Evolutionary conservation across 78 protist species (phyloP), one percentile per base, ranked within the genome.

Genomic region (Guillardia theta): DNA sequence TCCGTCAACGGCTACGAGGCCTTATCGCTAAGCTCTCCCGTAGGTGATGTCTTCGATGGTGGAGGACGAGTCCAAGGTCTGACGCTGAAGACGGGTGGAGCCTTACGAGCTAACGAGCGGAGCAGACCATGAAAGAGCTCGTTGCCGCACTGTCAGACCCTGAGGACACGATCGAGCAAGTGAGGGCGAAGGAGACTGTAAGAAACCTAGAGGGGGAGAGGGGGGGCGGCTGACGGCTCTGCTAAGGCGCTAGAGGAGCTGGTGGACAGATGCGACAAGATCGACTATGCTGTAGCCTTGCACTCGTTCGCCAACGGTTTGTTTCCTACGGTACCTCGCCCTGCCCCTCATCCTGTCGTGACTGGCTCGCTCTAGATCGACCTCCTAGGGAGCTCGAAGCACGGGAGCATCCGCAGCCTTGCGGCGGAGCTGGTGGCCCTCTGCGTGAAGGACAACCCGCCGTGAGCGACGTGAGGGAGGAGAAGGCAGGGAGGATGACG

Each of bases 61-160:
- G 45, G 83, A 70, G 83, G 83, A 70, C 41, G 83, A 70, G 41
- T 22, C 83, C 45, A 70, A 70, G n/a, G n/a, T n/a, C n/a, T n/a
- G n/a, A n/a, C n/a, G n/a, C n/a, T n/a, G n/a, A n/a, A n/a, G n/a
- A n/a, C n/a, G n/a, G n/a, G n/a, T n/a, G n/a, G n/a, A n/a, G n/a
- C n/a, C n/a, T n/a, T n/a, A n/a, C n/a, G n/a, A n/a, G n/a, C n/a
- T n/a, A n/a, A n/a, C n/a, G n/a, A n/a, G n/a, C n/a, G n/a, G n/a
- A n/a, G n/a, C n/a, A n/a, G 83, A 70, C 45, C 36, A 12, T 70
- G 36, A 70, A 70, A 43, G 83, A 70, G 45, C 33, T 70, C 36
- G 83, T 70, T 12, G 83, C n/a, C 10, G 83, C 83, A 24, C n/a
- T 70, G 21, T 36, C n/a, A 43, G 83, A 33, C 36, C 83, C 83